Evolutionary conservation across 2,329 filamentous ascomycete species (phyloP).

Genomic region (Neocatenulostroma microsporum): DNA sequence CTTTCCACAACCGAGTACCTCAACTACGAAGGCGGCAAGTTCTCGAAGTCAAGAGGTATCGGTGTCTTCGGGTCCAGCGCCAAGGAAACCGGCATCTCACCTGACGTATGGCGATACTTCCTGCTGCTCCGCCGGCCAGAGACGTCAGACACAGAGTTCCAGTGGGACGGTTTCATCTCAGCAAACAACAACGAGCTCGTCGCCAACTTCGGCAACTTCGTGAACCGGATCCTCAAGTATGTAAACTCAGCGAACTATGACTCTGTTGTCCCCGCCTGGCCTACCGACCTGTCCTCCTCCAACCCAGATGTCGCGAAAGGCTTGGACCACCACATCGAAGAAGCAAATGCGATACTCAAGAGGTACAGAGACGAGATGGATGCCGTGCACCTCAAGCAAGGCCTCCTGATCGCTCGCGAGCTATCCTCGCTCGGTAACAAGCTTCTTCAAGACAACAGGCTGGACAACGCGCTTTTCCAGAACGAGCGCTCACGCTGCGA

Average conservation of each 20-base stretch:
- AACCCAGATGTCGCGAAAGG: slow-evolving; percentile 25
- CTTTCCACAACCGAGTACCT: slow-evolving; percentile 85
- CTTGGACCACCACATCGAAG: slow-evolving; percentile 42
- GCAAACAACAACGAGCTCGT: slow-evolving; percentile 86
- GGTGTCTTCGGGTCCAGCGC: slow-evolving; percentile 90
- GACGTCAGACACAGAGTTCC: slow-evolving; percentile 78
- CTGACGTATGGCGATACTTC: slow-evolving; percentile 92
- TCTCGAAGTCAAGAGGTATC: slow-evolving; percentile 81
- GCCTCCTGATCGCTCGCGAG: slow-evolving; percentile 57
- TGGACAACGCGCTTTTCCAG: slow-evolving; percentile 55
- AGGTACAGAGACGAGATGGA: slow-evolving; percentile 63
- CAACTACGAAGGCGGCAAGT: slow-evolving; percentile 84
- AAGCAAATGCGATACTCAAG: slow-evolving; percentile 59
- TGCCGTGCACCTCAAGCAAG: slow-evolving; percentile 61
- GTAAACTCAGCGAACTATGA: slow-evolving; percentile 64
- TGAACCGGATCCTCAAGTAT: slow-evolving; percentile 55
- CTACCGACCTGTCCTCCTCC: slow-evolving; percentile 11
- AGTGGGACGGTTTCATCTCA: slow-evolving; percentile 76
- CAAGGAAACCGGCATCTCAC: slow-evolving; percentile 72
- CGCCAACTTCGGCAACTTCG: slow-evolving; percentile 59
- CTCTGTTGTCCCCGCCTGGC: slow-evolving; percentile 24
- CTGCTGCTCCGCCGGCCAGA: slow-evolving; percentile 79
- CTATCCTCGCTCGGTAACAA: slow-evolving; percentile 57
- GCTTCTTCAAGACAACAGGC: slow-evolving; percentile 51
- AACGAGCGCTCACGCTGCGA: slow-evolving; percentile 53